These are phyloP conservation scores for Uromyces viciae-fabae DNA, from an alignment of 1,284 basidiomycete genomes.

Conservation along the genomic window DNA sequence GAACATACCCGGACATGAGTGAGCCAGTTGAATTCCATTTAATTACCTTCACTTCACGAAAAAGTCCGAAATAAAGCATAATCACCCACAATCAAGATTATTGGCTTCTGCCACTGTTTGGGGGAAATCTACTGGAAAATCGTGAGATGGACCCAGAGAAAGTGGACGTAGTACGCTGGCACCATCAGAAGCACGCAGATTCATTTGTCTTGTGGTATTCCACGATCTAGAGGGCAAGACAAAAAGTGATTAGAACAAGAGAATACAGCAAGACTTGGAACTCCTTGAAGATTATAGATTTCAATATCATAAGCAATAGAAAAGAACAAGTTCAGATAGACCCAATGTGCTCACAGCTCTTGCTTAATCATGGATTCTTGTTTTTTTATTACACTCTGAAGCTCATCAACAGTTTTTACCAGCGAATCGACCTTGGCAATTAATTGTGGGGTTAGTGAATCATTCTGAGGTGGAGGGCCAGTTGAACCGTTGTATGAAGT, in stretches of 20 bases:
- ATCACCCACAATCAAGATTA: conserved; percentile 18
- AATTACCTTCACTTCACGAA: not conserved
- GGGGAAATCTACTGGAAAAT: conserved; percentile 36
- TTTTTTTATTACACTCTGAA: conserved; percentile 37
- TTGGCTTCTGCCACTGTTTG: conserved; percentile 34
- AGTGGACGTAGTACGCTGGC: conserved; percentile 28
- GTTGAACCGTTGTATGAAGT: conserved; percentile 21
- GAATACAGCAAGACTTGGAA: not conserved
- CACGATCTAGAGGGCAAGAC: conserved; percentile 23
- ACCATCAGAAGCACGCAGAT: conserved; percentile 19
- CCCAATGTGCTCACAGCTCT: conserved; percentile 37
- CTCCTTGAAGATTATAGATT: not conserved
- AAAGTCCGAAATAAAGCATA: not conserved
- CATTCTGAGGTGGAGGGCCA: conserved; percentile 7
- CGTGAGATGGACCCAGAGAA: conserved; percentile 13
- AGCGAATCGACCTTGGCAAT: conserved; percentile 35
- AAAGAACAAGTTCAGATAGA: not conserved
- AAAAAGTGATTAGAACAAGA: not conserved
- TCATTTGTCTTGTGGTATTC: conserved; percentile 37
- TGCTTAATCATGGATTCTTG: conserved; percentile 41
- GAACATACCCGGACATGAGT: not conserved
- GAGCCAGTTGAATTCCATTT: not conserved
- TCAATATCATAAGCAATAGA: too few species aligned
- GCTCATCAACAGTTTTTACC: conserved; percentile 40
- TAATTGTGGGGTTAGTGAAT: conserved; percentile 27